Evolutionary conservation across 768 basidiomycete genomes (phyloP), one percentile per base, ranked within the genome.

Genomic region (Hygrophoropsis aurantiaca): DNA sequence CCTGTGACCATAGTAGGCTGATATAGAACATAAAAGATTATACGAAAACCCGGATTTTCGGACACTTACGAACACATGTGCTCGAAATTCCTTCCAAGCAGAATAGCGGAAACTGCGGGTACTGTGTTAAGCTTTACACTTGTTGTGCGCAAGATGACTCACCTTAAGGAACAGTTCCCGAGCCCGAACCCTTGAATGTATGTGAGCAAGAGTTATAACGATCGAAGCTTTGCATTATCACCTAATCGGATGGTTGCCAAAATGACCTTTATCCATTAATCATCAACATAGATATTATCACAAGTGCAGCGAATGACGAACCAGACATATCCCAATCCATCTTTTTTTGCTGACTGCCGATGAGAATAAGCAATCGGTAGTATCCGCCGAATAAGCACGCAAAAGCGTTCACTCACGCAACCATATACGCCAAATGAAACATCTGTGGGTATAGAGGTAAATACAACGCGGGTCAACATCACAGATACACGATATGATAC

Each of bases 1-100:
- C 35, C 54, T 9, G 21, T 39, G 16, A 56, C 33, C 53, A 56
- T 54, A 15, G 42, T 54, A 24, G 42, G 49, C 54, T 56, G 16
- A 16, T 30, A 6, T 13, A 7, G 7, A 13, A 13, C 6, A 30
- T 26, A 2, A 24, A 11, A 30, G 24, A 39, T 11, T 43, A 11
- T 21, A 15, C 19, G 8, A 3, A 13, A 24, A 19, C 2, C 32
- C 9, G 10, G 10, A 20, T 7, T 33, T 16, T 5, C 5, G 41
- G 11, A 7, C n/a, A 47, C 52, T 5, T 41, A 56, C 54, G 16
- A 20, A 42, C 23, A 47, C 39, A 20, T n/a, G 42, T 45, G 45
- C 10, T 15, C 13, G 43, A 11, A 26, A 47, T 43, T 3, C 19
- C 16, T 11, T 26, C 18, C 32, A 55, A 16, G 6, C 24, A 3